Percentiles rank a stretch among this genome's conserved stretches.
Conservation (phyloP, 2,329 filamentous ascomycete species). For the Colletotrichum orchidophilum region DNA sequence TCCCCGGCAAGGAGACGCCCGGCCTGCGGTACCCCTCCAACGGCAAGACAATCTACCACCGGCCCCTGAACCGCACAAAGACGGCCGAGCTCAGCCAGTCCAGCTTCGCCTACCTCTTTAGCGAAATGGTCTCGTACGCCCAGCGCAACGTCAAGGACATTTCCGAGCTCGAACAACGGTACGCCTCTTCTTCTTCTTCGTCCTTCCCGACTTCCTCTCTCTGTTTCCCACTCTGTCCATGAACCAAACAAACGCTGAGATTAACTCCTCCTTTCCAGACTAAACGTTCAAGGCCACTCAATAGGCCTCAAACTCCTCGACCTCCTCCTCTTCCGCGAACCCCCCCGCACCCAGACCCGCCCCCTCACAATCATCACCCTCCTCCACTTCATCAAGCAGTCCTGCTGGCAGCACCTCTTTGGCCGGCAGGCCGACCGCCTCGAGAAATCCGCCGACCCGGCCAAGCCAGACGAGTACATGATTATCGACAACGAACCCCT, state of each 20-base stretch:
- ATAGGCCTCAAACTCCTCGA: conserved; percentile 95
- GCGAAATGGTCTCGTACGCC: conserved; percentile 96
- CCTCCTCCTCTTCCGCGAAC: conserved; percentile 87
- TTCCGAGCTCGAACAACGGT: conserved; percentile 92
- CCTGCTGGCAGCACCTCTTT: conserved; percentile 93
- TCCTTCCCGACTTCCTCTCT: not conserved
- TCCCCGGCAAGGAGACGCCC: conserved; percentile 57
- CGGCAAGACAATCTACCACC: conserved; percentile 98
- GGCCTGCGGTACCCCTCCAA: conserved; percentile 89
- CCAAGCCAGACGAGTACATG: conserved; percentile 96
- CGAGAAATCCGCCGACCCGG: conserved; percentile 84
- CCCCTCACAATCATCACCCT: conserved; percentile 90
- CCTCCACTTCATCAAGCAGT: conserved; percentile 94
- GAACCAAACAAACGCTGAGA: conserved; percentile 3
- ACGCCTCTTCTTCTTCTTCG: conserved; percentile 39
- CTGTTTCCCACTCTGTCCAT: not conserved
- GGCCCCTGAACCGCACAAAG: conserved; percentile 89
- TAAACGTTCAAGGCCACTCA: conserved; percentile 92
- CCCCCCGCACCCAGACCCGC: conserved; percentile 74
- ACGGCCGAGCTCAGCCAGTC: conserved; percentile 90
- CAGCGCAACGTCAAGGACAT: conserved; percentile 91
- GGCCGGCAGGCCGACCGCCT: conserved; percentile 89
- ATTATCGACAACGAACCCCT: conserved; percentile 98
- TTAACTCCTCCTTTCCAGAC: conserved; percentile 55
- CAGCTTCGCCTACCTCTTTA: conserved; percentile 95